Evolutionary conservation across 768 basidiomycete genomes (phyloP).

Genomic region (Galerina sulciceps): DNA sequence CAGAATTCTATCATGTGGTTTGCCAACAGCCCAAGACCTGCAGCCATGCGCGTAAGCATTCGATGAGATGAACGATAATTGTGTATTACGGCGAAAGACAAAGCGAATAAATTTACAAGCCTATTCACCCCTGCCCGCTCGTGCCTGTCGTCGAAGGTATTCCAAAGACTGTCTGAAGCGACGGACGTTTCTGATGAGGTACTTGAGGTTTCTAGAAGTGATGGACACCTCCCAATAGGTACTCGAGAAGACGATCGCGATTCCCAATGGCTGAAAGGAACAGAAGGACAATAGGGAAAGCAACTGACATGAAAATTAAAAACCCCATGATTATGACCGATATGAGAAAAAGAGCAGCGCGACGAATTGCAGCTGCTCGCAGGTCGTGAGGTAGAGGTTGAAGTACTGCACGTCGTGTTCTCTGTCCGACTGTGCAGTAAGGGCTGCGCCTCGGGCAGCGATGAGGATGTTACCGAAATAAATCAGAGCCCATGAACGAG

Average conservation of each 20-base stretch:
- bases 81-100: too few relatives aligned
- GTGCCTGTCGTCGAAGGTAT: constrained; percentile 10
- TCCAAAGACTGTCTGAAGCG: constrained; percentile 16
- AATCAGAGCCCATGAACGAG: constrained; percentile 30
- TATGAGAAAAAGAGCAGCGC: constrained; percentile 31
- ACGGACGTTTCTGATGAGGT: constrained; percentile 23
- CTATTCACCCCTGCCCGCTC: not conserved
- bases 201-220: constrained; percentile 28
- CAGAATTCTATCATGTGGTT: too few relatives aligned
- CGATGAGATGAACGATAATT: too few relatives aligned
- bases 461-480: constrained; percentile 37
- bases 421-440: constrained; percentile 22
- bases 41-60: too few relatives aligned
- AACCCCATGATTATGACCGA: constrained; percentile 31
- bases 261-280: constrained; percentile 18
- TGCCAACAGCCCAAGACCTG: too few relatives aligned
- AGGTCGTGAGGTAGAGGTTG: constrained; percentile 29
- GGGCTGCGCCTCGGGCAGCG: constrained; percentile 30
- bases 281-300: constrained; percentile 30
- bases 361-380: constrained; percentile 36
- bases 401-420: constrained; percentile 27
- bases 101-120: not conserved
- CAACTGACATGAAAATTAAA: constrained; percentile 31
- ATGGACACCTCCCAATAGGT: constrained; percentile 35
- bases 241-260: constrained; percentile 27